Base-by-base conservation (phyloP, 163 green algal genomes). In the Prototheca wickerhamii region DNA sequence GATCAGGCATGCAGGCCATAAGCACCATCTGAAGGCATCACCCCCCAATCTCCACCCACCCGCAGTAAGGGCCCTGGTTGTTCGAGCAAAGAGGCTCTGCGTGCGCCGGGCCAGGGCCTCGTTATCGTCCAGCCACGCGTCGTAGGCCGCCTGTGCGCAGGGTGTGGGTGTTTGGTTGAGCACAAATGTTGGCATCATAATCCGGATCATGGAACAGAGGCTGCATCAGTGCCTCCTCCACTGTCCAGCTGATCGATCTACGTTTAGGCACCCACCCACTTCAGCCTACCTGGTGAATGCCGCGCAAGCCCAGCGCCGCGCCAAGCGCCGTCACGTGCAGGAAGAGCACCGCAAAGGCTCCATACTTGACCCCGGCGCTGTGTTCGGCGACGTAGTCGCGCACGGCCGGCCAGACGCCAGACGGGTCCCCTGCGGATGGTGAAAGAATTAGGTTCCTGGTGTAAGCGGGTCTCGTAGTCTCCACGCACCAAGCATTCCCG, bases 101-200 rank as follows among this genome's bases (percentile, higher is more conserved):
- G 46, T 54, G 0, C 46, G 46, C 0, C 5, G 12, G 46, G 46
- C 46, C 15, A 18, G 15, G 5, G n/a, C 46, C 20, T 54, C 46
- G 46, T 54, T 54, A 18, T 54, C 49, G 1, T 62, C 50, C 20
- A 69, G 26, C 63, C 63, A 69, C 18, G 58, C 63, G 7, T 69
- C 63, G 35, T 69, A 69, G 20, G 46, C 63, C 5, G 31, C 21
- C 12, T 69, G 63, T n/a, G 12, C 10, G 12, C 18, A 54, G 18
- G 46, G 18, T 28, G 46, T 54, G 46, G 20, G 12, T 28, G 46
- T 25, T 18, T 44, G 10, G 10, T 44, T 44, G 37, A 44, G 10
- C 10, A 44, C 37, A 44, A 21, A 10, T 10, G 37, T 10, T 44
- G n/a, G n/a, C n/a, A n/a, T n/a, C n/a, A n/a, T n/a, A n/a, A n/a